Base-by-base conservation (phyloP, 805 yeast genomes). In the Brettanomyces nanus region DNA sequence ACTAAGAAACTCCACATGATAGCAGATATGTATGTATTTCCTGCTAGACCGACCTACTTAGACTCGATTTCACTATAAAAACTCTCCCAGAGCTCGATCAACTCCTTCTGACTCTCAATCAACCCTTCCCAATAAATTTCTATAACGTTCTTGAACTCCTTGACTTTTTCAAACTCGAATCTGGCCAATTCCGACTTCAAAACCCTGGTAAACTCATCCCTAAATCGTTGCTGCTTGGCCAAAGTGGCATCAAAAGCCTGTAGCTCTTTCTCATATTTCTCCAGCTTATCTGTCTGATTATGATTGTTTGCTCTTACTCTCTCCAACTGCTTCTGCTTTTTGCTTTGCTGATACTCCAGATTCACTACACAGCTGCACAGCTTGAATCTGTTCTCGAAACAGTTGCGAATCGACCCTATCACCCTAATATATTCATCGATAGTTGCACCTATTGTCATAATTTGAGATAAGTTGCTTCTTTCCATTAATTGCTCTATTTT, bases 31-130 rank as follows among this genome's bases (percentile, higher is more conserved):
- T n/a, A n/a, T n/a, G n/a, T n/a, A n/a, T n/a, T n/a, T n/a, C n/a
- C n/a, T n/a, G n/a, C n/a, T n/a, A n/a, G n/a, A n/a, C n/a, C n/a
- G n/a, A n/a, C n/a, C n/a, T n/a, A n/a, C n/a, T n/a, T n/a, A n/a
- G n/a, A n/a, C n/a, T n/a, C n/a, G n/a, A n/a, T n/a, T n/a, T n/a
- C n/a, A n/a, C n/a, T n/a, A 53, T 86, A 87, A 54, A 90, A 92
- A 0, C 87, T 77, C 56, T 84, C 92, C 85, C 90, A 84, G n/a
- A 80, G 58, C 53, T 84, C 94, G 42, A 84, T 84, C 23, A 82
- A 77, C 56, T 87, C 96, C 62, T 92, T 92, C 60, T 92, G 98
- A 23, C 87, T 71, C 60, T 92, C 98, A 38, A 89, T 83, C 19
- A 92, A 74, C 37, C 92, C 77, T 58, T 92, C 97, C 54, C 94